phyloP scores from a whole-genome alignment of 768 basidiomycete genomes.

The Kwoniella pini region DNA sequence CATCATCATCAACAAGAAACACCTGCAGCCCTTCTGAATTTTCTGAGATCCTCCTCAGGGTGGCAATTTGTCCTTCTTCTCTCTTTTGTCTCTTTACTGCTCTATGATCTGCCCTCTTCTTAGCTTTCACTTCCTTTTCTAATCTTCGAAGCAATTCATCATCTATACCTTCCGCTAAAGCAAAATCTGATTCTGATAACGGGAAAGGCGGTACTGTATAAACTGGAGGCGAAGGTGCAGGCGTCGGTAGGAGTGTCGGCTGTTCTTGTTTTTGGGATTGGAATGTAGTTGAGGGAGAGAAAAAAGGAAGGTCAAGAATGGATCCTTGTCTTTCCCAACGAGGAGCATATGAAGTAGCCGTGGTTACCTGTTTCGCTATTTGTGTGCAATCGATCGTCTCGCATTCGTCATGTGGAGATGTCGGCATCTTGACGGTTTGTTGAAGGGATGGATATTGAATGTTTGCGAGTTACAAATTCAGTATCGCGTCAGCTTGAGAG shows the following conservation, averaged over 20 bases:
- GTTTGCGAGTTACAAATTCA: no score
- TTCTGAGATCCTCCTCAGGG: background rate
- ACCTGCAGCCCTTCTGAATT: background rate
- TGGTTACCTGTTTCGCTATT: no score
- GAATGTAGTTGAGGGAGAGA: no score
- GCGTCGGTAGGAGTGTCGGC: background rate
- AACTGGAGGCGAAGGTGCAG: background rate
- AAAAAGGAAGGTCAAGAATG: background rate
- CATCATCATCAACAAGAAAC: no score
- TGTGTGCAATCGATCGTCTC: slow-evolving; percentile 10
- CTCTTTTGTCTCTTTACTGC: background rate
- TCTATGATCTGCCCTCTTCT: background rate
- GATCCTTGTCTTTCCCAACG: background rate
- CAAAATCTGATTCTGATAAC: background rate
- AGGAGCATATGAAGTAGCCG: no score
- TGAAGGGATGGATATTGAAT: no score
- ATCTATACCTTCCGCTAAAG: background rate
- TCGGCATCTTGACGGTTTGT: no score
- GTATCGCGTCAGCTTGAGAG: no score
- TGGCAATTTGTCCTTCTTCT: background rate
- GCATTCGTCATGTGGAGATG: no score
- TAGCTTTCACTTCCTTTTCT: background rate
- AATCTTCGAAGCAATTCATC: background rate
- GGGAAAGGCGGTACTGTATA: slow-evolving; percentile 1
- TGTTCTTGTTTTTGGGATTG: no score